A percentile compares a stretch with the other conserved stretches of the same genome.
phyloP scores from a whole-genome alignment of 2,329 filamentous ascomycete species.

The Stylonectria norvegica region DNA sequence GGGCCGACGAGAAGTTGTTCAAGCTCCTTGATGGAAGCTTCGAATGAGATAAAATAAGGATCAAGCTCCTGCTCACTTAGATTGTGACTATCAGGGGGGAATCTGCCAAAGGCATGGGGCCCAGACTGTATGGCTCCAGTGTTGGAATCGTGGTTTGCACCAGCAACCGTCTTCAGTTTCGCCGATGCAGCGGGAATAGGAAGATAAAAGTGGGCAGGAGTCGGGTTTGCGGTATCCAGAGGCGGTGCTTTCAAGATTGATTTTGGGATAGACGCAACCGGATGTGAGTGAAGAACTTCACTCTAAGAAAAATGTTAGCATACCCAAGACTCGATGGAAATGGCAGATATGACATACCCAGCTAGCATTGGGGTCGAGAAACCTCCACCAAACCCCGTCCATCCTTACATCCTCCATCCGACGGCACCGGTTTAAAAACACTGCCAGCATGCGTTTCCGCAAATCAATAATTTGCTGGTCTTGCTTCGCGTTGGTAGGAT shows the following conservation, averaged over 20 bases:
- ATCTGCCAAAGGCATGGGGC: constrained; percentile 68
- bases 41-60: constrained; percentile 92
- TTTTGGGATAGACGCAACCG: constrained; percentile 87
- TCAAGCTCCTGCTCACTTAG: constrained; percentile 88
- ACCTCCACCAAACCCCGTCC: constrained; percentile 96
- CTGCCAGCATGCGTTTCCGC: constrained; percentile 92
- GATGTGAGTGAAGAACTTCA: constrained; percentile 91
- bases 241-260: constrained; percentile 94
- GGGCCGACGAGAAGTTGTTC: constrained; percentile 85
- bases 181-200: constrained; percentile 82
- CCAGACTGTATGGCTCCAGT: constrained; percentile 38
- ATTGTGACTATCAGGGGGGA: constrained; percentile 73
- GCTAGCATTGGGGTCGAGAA: constrained; percentile 95
- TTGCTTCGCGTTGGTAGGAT: constrained; percentile 96
- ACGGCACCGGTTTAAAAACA: constrained; percentile 91
- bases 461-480: constrained; percentile 96
- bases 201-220: constrained; percentile 79
- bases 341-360: constrained; percentile 62
- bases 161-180: constrained; percentile 66
- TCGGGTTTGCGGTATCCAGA: constrained; percentile 88
- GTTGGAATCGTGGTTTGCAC: constrained; percentile 32
- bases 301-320: constrained; percentile 53
- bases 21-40: constrained; percentile 85
- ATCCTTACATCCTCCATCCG: constrained; percentile 88
- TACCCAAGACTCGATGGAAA: background rate